These are phyloP conservation scores for bread wheat (Triticum aestivum) DNA, from an alignment of 176 grass and related monocot species.

Conservation along the genomic window IWGSC_CS_RefSeq_v2.1 NC_057798.1:473848359-473848858, in stretches of 20 bases:
- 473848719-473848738: neutral
- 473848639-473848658: neutral
- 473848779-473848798: neutral
- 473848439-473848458: neutral
- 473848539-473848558: too few relatives aligned
- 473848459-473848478: neutral
- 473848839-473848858: conserved; percentile 19
- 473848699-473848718: neutral
- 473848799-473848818: neutral
- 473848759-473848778: neutral
- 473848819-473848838: conserved; percentile 14
- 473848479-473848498: neutral
- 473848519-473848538: neutral
- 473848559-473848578: neutral
- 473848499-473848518: neutral
- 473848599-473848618: neutral
- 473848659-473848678: neutral
- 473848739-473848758: neutral
- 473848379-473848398: neutral
- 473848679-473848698: neutral
- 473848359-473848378: neutral
- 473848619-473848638: neutral
- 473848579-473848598: neutral
- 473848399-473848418: neutral
- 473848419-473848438: neutral